Evolutionary conservation across 257 asterid species (phyloP), one percentile per base, ranked within the genome.

Genomic region (Phtheirospermum japonicum): DNA sequence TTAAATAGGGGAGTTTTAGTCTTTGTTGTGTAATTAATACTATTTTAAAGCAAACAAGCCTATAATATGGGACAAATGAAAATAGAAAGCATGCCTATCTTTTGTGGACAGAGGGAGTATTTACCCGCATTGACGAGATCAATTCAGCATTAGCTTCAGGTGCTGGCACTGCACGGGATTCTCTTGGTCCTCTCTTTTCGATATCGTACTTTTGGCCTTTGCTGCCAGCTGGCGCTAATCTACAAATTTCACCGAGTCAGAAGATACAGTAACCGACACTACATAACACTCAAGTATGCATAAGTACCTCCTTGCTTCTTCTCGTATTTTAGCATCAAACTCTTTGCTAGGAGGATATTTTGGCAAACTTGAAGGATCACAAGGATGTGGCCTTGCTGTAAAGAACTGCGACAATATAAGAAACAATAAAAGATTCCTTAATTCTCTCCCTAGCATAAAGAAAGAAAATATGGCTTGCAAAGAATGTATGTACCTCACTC

Each of bases 291-390:
- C 17, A 63, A 43, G 34, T 32, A 64, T n/a, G 23, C 59, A 18
- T 48, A 6, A 37, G 31, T 56, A 82, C 96, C 96, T 85, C 76
- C 91, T 78, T 64, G 96, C 77, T 74, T 87, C 94, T 78, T 87
- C 96, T 85, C 94, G 80, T 26, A 85, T 70, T 81, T 87, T 87
- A 3, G 90, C 94, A 77, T 87, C 94, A 66, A 82, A 79, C 76
- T 87, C 95, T 65, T 87, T 87, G 77, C 94, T 82, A 18, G 94
- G 96, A 59, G 91, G 94, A 76, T 87, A 87, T 57, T 73, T 87
- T 3, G 94, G 96, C 69, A 87, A 77, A 75, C 83, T 81, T 63
- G 89, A 85, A 59, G 96, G 96, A 60, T 85, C 87, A 68, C 91
- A 87, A 19, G 96, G 94, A 70, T 77, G 76, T 4, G 96, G 96